A percentile compares a stretch with the other conserved stretches of the same genome.
These are phyloP conservation scores for Rhizophagus sp. DNA, from an alignment of 192 early-diverging fungal genomes.

Conservation along the genomic window DNA sequence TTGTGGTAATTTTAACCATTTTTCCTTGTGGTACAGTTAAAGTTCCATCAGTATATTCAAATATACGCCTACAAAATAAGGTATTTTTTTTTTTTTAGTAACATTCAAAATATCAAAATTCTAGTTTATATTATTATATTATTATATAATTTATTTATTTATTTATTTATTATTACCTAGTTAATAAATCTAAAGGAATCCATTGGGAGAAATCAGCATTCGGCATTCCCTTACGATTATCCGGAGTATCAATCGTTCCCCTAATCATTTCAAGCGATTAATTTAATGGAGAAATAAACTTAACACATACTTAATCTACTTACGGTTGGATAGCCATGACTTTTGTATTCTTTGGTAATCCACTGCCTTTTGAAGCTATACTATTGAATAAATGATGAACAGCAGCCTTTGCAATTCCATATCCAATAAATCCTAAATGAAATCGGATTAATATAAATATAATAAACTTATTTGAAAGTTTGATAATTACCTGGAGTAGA, in stretches of 20 bases:
- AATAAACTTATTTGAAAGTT: background rate
- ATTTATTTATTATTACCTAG: conserved; percentile 48
- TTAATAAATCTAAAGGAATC: conserved; percentile 79
- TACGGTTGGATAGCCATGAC: conserved; percentile 74
- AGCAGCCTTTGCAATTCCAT: conserved; percentile 92
- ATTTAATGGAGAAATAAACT: background rate
- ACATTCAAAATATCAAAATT: background rate
- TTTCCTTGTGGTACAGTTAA: conserved; percentile 56
- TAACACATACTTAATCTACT: background rate
- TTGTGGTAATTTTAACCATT: conserved; percentile 63
- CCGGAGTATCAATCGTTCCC: conserved; percentile 86
- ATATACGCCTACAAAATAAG: conserved; percentile 43
- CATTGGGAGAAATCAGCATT: conserved; percentile 79
- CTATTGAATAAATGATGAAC: conserved; percentile 88
- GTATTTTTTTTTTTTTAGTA: background rate
- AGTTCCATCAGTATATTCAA: conserved; percentile 57
- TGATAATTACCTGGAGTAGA: conserved; percentile 24
- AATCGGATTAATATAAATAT: background rate
- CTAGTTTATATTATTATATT: background rate
- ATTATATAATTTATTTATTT: background rate
- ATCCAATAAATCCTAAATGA: conserved; percentile 68
- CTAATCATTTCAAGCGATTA: conserved; percentile 34
- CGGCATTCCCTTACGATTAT: conserved; percentile 86
- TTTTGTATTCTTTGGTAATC: conserved; percentile 66
- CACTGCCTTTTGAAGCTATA: conserved; percentile 67